Conservation (phyloP, 1,139 yeast genomes). For the Suhomyces chickasaworum region DNA sequence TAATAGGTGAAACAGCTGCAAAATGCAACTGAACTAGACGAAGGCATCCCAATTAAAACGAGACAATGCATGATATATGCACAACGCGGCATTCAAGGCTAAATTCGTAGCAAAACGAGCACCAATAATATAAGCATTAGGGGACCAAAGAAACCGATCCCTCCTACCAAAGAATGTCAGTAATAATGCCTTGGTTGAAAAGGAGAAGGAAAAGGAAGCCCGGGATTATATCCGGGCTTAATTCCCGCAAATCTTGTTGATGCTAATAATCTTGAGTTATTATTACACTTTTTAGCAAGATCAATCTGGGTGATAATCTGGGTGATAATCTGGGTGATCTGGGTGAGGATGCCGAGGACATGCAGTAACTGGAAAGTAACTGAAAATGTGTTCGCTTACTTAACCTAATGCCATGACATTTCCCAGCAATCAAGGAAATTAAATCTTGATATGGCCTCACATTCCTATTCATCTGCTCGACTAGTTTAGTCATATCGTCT, state of each 20-base stretch:
- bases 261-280: too few relatives aligned
- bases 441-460: not conserved
- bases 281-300: too few relatives aligned
- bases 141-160: not conserved
- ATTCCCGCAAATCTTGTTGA: too few relatives aligned
- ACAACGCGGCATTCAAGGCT: not conserved
- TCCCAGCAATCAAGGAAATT: not conserved
- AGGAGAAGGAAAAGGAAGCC: too few relatives aligned
- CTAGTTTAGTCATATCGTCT: not conserved
- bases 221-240: not conserved
- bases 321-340: not conserved
- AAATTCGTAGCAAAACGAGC: too few relatives aligned
- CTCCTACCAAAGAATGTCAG: not conserved
- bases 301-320: too few relatives aligned
- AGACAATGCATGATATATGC: conserved; percentile 2
- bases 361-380: too few relatives aligned
- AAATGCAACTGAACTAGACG: conserved; percentile 3
- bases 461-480: not conserved
- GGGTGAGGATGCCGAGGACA: not conserved
- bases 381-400: not conserved
- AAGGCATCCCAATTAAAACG: not conserved
- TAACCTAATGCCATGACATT: not conserved
- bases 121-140: not conserved
- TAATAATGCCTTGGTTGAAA: not conserved
- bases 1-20: not conserved